Evolutionary conservation across 495 filamentous ascomycete genomes (phyloP), one percentile per base, ranked within the genome.

Genomic region (Evernia prunastri): DNA sequence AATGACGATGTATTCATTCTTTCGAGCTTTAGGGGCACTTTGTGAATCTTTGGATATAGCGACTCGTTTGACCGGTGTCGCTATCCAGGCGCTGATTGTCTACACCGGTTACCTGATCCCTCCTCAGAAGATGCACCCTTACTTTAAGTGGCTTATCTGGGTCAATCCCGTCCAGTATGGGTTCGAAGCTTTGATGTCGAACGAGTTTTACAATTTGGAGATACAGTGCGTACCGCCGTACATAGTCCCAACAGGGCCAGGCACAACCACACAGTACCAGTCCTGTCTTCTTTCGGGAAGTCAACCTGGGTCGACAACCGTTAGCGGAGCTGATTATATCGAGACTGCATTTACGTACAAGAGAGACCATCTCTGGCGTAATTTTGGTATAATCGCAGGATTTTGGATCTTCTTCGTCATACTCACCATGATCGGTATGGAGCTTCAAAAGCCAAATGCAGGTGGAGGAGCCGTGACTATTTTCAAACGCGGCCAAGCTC

Each of bases 21-120:
- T 94, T 76, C 81, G 91, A 56, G 79, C 87, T 36, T 74, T 93
- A 31, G 89, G 89, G 0, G 78, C 89, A 1, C 66, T 88, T 31
- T 84, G 82, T 37, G 74, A 77, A 7, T 84, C 83, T 8, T 78
- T 91, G 43, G 86, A 90, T 69, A 75, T 80, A 60, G 89, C 89
- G 8, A 86, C 85, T 37, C 76, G 82, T 33, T 72, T 88, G 37
- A 86, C 87, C 18, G 85, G 86, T 60, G 84, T 89, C 35, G 70
- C 81, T 2, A 84, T 90, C 15, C 77, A 83, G 62, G 82, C 81
- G 1, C 72, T 92, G 15, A 73, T 94, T 58, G 86, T 95, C 7
- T 96, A 93, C 71, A 92, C 88, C 17, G 90, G 90, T 35, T 96
- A 87, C 71, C 74, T 90, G 12, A 88, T 95, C 45, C 88, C 89